Percentiles rank a stretch among this genome's conserved stretches.
Evolutionary conservation across 805 yeast species (phyloP).

Genomic region (Yamadazyma insecticola): DNA sequence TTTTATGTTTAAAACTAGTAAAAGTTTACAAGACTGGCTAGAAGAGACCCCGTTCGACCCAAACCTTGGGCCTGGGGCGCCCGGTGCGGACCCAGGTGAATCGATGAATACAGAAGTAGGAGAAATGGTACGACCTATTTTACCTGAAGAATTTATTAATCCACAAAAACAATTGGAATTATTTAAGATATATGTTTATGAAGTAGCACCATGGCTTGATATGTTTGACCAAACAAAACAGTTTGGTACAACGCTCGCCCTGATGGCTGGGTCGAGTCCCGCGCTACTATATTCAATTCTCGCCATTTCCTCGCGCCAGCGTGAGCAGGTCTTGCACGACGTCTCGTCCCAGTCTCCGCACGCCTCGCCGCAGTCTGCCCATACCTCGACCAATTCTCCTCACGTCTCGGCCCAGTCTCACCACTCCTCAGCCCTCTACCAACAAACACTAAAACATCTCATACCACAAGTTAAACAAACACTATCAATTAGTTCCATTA

Average conservation of each 20-base stretch:
- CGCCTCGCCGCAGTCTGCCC: conserved; percentile 20
- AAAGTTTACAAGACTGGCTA: conserved; percentile 5
- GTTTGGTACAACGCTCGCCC: conserved; percentile 20
- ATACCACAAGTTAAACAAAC: conserved; percentile 29
- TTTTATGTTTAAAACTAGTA: conserved; percentile 1
- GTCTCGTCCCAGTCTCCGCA: conserved; percentile 17
- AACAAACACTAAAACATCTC: conserved; percentile 24
- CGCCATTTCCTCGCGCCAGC: conserved; percentile 29
- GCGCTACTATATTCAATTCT: conserved; percentile 21
- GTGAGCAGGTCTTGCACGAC: conserved; percentile 20
- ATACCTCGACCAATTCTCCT: conserved; percentile 15
- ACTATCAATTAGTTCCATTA: conserved; percentile 21
- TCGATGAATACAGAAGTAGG: conserved; percentile 14
- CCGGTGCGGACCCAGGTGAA: no score
- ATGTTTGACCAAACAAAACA: conserved; percentile 32
- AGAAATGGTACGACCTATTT: conserved; percentile 4
- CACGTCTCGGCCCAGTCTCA: conserved; percentile 19
- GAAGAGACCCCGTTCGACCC: no score
- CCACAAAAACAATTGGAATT: conserved; percentile 21
- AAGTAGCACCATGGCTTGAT: conserved; percentile 36
- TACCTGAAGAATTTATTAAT: conserved; percentile 4
- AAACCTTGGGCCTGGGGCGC: conserved; percentile 7
- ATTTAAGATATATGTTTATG: conserved; percentile 29
- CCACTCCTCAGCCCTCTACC: conserved; percentile 25
- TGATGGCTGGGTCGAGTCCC: conserved; percentile 7